Conservation (phyloP, 352 stramenopile species). For the Phytophthora hybrid region DNA sequence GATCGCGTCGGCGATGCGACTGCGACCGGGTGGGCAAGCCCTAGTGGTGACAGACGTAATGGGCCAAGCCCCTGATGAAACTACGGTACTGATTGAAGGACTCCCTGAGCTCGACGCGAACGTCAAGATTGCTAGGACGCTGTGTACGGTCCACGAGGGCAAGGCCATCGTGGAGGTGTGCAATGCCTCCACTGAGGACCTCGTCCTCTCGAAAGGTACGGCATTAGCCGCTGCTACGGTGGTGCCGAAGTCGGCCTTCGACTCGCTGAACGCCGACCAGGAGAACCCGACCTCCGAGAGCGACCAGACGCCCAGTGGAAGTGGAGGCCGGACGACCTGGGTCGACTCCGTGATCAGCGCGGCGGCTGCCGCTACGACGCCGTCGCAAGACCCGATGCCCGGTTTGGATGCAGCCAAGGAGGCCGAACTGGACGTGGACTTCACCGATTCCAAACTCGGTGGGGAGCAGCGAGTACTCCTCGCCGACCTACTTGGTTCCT, state of each 20-base stretch:
- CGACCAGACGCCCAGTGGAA: too few relatives aligned
- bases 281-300: too few relatives aligned
- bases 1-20: background rate
- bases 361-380: too few relatives aligned
- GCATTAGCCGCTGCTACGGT: background rate
- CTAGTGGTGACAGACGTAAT: background rate
- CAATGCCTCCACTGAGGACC: background rate
- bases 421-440: background rate
- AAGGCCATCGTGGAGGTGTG: background rate
- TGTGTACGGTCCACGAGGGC: background rate
- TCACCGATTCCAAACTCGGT: background rate
- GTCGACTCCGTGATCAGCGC: too few relatives aligned
- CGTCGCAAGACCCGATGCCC: too few relatives aligned
- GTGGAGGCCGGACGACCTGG: too few relatives aligned
- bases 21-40: background rate
- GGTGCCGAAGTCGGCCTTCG: conserved; percentile 1
- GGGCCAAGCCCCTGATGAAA: background rate
- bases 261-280: too few relatives aligned
- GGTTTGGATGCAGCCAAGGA: too few relatives aligned
- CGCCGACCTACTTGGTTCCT: background rate
- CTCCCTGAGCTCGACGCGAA: background rate
- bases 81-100: conserved; percentile 4
- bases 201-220: background rate
- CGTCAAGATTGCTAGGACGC: background rate
- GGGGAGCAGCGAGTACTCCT: background rate